phyloP scores from a whole-genome alignment of 495 filamentous ascomycete species.

The Aspergillus avenaceus region DNA sequence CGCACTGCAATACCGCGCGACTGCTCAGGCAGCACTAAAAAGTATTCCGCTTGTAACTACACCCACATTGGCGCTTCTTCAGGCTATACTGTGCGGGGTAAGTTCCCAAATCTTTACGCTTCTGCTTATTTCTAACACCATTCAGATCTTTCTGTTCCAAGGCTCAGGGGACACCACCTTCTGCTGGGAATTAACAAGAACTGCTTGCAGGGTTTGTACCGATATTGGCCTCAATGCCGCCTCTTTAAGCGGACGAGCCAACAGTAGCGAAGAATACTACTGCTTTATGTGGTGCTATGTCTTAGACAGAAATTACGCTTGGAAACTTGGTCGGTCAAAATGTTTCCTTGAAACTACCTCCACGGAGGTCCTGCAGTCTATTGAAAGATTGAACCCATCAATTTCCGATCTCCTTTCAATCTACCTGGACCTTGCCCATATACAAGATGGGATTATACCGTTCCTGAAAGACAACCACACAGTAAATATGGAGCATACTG shows the following conservation, averaged over 20 bases:
- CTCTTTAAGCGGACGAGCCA: background rate
- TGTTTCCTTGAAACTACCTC: constrained; percentile 5
- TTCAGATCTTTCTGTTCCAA: constrained; percentile 19
- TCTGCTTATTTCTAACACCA: background rate
- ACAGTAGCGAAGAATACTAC: constrained; percentile 16
- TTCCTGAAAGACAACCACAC: constrained; percentile 1
- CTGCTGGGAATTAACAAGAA: constrained; percentile 13
- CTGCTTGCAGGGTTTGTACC: constrained; percentile 16
- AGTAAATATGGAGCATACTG: background rate
- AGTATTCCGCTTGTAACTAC: constrained; percentile 10
- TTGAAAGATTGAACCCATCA: background rate
- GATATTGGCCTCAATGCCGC: constrained; percentile 10
- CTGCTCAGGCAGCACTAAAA: constrained; percentile 14
- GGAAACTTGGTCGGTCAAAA: constrained; percentile 10
- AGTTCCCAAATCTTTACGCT: background rate
- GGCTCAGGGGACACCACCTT: constrained; percentile 15
- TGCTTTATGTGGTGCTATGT: constrained; percentile 24
- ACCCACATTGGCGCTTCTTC: constrained; percentile 11
- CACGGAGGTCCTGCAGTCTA: background rate
- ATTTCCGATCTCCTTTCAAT: constrained; percentile 11
- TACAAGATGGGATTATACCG: constrained; percentile 15
- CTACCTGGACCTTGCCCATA: constrained; percentile 17
- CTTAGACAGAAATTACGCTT: constrained; percentile 20
- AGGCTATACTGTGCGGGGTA: constrained; percentile 13
- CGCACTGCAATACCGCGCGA: constrained; percentile 9